Evolutionary conservation across 1,284 basidiomycete genomes (phyloP), one percentile per base, ranked within the genome.

Genomic region (Moesziomyces antarcticus): DNA sequence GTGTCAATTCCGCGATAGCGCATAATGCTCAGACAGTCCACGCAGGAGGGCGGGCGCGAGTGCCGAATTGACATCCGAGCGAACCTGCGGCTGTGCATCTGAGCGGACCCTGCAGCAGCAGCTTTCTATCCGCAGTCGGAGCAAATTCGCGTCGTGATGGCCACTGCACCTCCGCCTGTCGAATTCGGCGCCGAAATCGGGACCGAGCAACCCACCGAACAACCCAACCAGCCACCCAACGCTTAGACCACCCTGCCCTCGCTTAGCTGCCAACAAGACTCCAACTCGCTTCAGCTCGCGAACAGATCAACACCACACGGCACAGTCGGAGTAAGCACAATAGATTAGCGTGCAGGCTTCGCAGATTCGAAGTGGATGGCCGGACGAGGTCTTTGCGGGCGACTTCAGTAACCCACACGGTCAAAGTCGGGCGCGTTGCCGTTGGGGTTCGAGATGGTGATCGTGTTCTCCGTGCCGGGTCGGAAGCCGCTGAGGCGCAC

Each of bases 401-500:
- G 18, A 40, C 25, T 27, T 27, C 8, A 48, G 55, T 56, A 5
- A 35, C 73, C 74, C 40, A 77, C 50, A n/a, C 75, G 66, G 35
- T 67, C 63, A 27, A 77, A 51, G 37, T 75, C 68, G 24, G 73
- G 75, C 41, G 59, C 64, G 22, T 68, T 63, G n/a, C n/a, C 18
- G 16, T 45, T 47, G 25, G 55, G 18, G 40, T 72, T 66, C 8
- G 52, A 56, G 49, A 71, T 62, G 21, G 37, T 61, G 35, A 77
- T 67, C 41, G 53, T 56, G 57, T 77, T 77, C 45, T 20, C 47
- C 25, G 18, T 7, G 14, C 59, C 62, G 2, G 49, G n/a, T 1
- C 57, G 61, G 56, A 75, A 77, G 11, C 73, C 75, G 5, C 47
- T 63, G 21, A 77, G 43, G 18, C 69, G 48, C 22, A 77, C 72